phyloP scores from a whole-genome alignment of 495 filamentous ascomycete genomes.

The Parmelia sp. region DNA sequence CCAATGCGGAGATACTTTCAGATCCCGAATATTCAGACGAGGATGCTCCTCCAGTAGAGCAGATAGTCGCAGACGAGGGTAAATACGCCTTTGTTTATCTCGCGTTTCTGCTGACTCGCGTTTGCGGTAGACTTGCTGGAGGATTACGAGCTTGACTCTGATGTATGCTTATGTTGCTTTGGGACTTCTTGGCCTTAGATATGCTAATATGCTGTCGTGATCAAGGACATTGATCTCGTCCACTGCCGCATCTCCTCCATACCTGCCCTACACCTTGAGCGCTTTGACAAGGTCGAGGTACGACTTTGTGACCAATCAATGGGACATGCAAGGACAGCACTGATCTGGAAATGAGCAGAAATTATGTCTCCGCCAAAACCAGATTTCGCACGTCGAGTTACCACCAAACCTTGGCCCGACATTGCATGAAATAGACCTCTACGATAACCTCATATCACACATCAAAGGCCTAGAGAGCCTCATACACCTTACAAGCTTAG shows the following conservation, averaged over 20 bases:
- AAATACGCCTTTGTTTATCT: constrained; percentile 23
- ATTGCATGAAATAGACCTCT: constrained; percentile 82
- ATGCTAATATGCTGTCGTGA: constrained; percentile 16
- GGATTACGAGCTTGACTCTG: constrained; percentile 53
- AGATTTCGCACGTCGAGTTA: constrained; percentile 75
- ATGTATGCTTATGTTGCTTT: constrained; percentile 36
- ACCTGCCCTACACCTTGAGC: constrained; percentile 66
- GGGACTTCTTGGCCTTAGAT: constrained; percentile 2
- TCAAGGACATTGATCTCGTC: constrained; percentile 79
- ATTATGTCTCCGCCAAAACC: constrained; percentile 91
- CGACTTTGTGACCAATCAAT: constrained; percentile 4
- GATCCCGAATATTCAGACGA: constrained; percentile 84
- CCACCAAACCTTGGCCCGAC: constrained; percentile 51
- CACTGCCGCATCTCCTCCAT: constrained; percentile 80
- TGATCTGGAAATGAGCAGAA: constrained; percentile 39
- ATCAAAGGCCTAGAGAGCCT: constrained; percentile 77
- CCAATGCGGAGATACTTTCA: constrained; percentile 69
- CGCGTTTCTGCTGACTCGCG: constrained; percentile 1
- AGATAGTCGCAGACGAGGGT: constrained; percentile 81
- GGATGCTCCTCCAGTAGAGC: constrained; percentile 66
- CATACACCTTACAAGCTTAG: constrained; percentile 65
- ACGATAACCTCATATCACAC: constrained; percentile 94
- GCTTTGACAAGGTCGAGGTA: constrained; percentile 71
- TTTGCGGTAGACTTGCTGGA: constrained; percentile 54
- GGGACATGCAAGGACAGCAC: neutral